Percentiles rank a stretch among this genome's conserved stretches.
Conservation (phyloP, 1,139 yeast species). For the Diutina scorzettiae region DNA sequence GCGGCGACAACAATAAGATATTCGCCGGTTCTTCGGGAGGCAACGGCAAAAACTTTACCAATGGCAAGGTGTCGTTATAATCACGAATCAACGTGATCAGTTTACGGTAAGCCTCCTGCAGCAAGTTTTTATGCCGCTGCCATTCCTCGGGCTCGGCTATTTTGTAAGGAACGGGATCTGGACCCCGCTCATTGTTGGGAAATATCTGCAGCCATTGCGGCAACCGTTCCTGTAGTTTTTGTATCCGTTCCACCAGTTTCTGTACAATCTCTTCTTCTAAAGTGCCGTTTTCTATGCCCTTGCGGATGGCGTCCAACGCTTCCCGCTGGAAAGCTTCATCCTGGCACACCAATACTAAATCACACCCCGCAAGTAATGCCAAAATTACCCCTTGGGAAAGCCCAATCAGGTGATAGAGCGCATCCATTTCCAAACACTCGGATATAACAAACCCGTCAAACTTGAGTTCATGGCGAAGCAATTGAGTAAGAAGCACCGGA, state of each 20-base stretch:
- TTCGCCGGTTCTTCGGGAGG: slow-evolving; percentile 15
- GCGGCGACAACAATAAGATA: slow-evolving; percentile 41
- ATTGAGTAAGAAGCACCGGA: slow-evolving; percentile 42
- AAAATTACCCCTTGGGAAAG: slow-evolving; percentile 55
- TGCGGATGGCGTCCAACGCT: slow-evolving; percentile 42
- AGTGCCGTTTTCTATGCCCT: slow-evolving; percentile 43
- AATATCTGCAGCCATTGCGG: slow-evolving; percentile 40
- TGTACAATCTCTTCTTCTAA: slow-evolving; percentile 35
- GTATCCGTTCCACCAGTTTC: slow-evolving; percentile 33
- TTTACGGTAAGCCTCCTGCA: slow-evolving; percentile 37
- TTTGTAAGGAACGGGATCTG: slow-evolving; percentile 15
- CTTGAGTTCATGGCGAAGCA: slow-evolving; percentile 39
- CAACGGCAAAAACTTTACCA: slow-evolving; percentile 18
- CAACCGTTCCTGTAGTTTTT: slow-evolving; percentile 28
- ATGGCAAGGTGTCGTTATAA: slow-evolving; percentile 39
- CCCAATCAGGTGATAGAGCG: slow-evolving; percentile 50
- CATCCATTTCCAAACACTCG: slow-evolving; percentile 58
- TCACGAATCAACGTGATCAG: slow-evolving; percentile 50
- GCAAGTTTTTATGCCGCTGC: slow-evolving; percentile 31
- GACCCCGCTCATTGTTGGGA: slow-evolving; percentile 23
- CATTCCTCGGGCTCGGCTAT: slow-evolving; percentile 22
- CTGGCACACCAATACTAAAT: slow-evolving; percentile 53
- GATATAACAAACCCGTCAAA: slow-evolving; percentile 52
- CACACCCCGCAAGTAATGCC: slow-evolving; percentile 57
- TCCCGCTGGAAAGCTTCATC: slow-evolving; percentile 45